These are phyloP conservation scores for Magnusiomyces sp. DNA, from an alignment of 1,139 yeast species.

Conservation along the genomic window DNA sequence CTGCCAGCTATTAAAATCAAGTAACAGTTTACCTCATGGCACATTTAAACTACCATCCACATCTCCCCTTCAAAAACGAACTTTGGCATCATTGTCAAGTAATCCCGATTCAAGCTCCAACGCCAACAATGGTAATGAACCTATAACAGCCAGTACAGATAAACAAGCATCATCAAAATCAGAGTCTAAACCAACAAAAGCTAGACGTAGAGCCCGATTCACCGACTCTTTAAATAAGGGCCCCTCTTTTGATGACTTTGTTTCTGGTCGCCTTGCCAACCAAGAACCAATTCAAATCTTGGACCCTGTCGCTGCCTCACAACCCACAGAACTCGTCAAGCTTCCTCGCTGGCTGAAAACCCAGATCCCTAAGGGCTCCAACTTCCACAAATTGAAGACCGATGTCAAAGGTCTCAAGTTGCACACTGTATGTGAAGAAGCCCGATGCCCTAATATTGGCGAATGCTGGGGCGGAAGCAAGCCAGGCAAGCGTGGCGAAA, in stretches of 20 bases:
- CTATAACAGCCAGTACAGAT: conserved; percentile 5
- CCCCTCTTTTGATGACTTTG: conserved; percentile 89
- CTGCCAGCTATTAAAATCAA: too few species aligned
- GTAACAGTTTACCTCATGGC: too few species aligned
- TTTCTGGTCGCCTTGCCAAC: conserved; percentile 63
- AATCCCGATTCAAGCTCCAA: conserved; percentile 3
- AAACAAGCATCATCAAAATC: conserved; percentile 30
- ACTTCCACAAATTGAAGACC: conserved; percentile 67
- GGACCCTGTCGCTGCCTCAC: conserved; percentile 33
- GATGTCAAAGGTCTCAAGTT: conserved; percentile 84
- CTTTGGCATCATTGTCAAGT: not conserved
- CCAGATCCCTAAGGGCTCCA: conserved; percentile 87
- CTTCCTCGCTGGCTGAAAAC: conserved; percentile 92
- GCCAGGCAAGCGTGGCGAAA: too few species aligned
- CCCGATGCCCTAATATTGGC: conserved; percentile 96
- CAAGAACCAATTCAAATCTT: conserved; percentile 41
- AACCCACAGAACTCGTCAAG: conserved; percentile 55
- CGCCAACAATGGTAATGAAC: conserved; percentile 2
- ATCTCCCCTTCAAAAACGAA: too few species aligned
- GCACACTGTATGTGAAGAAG: conserved; percentile 97
- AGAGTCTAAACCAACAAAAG: conserved; percentile 30
- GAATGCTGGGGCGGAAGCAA: conserved; percentile 99
- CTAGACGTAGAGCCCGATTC: conserved; percentile 55
- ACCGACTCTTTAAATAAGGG: conserved; percentile 71
- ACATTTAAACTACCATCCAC: too few species aligned